Conservation (phyloP, 1,139 yeast species). For the Debaryomyces sp. region DNA sequence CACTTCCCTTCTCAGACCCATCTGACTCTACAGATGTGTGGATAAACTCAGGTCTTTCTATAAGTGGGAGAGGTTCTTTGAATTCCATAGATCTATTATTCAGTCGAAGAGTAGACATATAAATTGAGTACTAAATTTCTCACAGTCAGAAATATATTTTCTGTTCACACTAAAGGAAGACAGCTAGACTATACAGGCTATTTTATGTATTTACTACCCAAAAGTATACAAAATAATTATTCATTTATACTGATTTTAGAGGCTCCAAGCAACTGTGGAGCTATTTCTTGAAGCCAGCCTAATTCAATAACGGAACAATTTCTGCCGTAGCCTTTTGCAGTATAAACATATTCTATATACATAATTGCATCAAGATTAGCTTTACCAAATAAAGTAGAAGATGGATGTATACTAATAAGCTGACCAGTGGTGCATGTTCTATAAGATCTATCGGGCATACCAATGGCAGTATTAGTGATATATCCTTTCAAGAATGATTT, state of each 20-base stretch:
- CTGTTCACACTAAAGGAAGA: background rate
- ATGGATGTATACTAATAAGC: constrained; percentile 86
- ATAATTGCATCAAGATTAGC: constrained; percentile 79
- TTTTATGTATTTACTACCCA: background rate
- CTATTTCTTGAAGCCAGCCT: constrained; percentile 84
- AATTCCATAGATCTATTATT: constrained; percentile 11
- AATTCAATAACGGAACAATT: constrained; percentile 82
- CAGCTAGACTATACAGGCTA: background rate
- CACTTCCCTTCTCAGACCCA: background rate
- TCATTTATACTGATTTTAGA: constrained; percentile 32
- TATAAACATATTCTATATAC: constrained; percentile 93
- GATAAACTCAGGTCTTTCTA: constrained; percentile 11
- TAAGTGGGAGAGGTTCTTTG: constrained; percentile 16
- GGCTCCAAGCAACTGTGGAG: constrained; percentile 66
- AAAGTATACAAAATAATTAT: background rate
- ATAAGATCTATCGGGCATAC: constrained; percentile 93
- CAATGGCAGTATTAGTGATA: constrained; percentile 84
- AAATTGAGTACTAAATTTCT: background rate
- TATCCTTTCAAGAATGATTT: constrained; percentile 83
- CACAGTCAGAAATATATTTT: background rate
- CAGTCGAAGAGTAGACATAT: background rate
- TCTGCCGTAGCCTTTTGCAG: constrained; percentile 91
- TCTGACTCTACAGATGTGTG: background rate
- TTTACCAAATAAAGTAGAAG: constrained; percentile 83
- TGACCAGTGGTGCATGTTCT: constrained; percentile 83